phyloP scores from a whole-genome alignment of 2,329 filamentous ascomycete species.

The Arthroderma uncinatum region DNA sequence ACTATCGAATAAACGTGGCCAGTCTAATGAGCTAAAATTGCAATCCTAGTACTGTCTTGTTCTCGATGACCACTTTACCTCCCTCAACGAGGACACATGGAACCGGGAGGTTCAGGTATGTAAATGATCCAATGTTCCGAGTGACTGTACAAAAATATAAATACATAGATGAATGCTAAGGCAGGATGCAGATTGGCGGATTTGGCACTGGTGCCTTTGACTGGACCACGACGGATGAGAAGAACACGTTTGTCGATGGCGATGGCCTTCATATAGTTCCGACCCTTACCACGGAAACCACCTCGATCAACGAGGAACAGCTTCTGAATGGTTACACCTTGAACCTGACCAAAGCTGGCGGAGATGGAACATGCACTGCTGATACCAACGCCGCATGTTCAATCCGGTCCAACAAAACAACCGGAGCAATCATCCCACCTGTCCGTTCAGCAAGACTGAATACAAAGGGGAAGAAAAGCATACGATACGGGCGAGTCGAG shows the following conservation, averaged over 20 bases:
- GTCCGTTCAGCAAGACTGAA: slow-evolving; percentile 41
- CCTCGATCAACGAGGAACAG: slow-evolving; percentile 21
- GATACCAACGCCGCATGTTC: slow-evolving; percentile 27
- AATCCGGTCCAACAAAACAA: slow-evolving; percentile 34
- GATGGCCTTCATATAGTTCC: slow-evolving; percentile 47
- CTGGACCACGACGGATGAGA: slow-evolving; percentile 42
- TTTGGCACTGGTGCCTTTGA: slow-evolving; percentile 44
- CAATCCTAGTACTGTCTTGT: slow-evolving; percentile 41
- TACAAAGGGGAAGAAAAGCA: slow-evolving; percentile 38
- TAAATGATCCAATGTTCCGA: neutral
- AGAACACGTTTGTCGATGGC: slow-evolving; percentile 40
- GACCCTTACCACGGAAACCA: slow-evolving; percentile 36
- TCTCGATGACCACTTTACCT: slow-evolving; percentile 41
- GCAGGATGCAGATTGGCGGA: slow-evolving; percentile 27
- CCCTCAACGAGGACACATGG: slow-evolving; percentile 39
- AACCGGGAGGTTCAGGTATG: slow-evolving; percentile 39
- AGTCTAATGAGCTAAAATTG: neutral
- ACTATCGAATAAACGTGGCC: neutral
- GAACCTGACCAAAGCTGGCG: slow-evolving; percentile 30
- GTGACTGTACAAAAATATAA: no score
- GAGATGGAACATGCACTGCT: slow-evolving; percentile 36
- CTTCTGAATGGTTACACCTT: slow-evolving; percentile 23
- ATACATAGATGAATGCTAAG: neutral
- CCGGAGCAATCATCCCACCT: slow-evolving; percentile 40
- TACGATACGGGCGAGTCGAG: slow-evolving; percentile 44